A percentile compares a stretch with the other conserved stretches of the same genome.
Evolutionary conservation across 495 filamentous ascomycete species (phyloP).

Genomic region (Penicillium paxilli): DNA sequence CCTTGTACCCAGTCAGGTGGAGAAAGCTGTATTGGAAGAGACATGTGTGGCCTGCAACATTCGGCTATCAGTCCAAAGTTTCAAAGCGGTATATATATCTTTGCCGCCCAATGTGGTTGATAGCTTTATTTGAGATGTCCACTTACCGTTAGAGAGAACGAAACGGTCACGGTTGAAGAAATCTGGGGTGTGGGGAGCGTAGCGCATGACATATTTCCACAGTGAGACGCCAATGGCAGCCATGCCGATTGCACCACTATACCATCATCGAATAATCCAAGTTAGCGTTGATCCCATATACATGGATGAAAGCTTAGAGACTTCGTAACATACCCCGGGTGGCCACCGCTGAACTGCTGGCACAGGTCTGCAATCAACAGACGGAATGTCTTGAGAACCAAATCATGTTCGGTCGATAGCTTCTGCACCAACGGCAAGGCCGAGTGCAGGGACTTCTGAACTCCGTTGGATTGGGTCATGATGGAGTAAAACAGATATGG

Average conservation of each 20-base stretch:
- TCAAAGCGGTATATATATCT: no score
- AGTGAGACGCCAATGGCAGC: conserved; percentile 86
- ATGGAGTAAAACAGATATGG: neutral
- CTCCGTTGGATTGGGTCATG: conserved; percentile 18
- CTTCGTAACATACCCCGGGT: conserved; percentile 55
- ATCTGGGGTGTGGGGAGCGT: conserved; percentile 89
- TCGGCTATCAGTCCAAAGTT: neutral
- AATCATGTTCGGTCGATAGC: conserved; percentile 38
- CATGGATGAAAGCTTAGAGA: no score
- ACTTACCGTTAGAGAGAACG: conserved; percentile 64
- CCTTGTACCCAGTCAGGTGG: conserved; percentile 58
- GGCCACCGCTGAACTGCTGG: conserved; percentile 59
- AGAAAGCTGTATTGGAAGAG: conserved; percentile 60
- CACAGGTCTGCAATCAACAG: conserved; percentile 59
- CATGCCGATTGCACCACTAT: conserved; percentile 79
- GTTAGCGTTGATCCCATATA: no score
- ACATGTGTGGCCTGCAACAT: conserved; percentile 53
- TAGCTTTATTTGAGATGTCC: neutral
- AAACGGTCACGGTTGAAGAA: conserved; percentile 92
- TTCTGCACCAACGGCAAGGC: conserved; percentile 23
- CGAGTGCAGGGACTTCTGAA: conserved; percentile 16
- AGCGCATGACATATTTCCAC: conserved; percentile 89
- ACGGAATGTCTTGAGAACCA: conserved; percentile 52
- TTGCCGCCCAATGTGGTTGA: no score
- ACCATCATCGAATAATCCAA: no score